Percentiles rank a stretch among this genome's conserved stretches.
Conservation (phyloP, 1,284 basidiomycete genomes). For the Cryptococcus floricola region DNA sequence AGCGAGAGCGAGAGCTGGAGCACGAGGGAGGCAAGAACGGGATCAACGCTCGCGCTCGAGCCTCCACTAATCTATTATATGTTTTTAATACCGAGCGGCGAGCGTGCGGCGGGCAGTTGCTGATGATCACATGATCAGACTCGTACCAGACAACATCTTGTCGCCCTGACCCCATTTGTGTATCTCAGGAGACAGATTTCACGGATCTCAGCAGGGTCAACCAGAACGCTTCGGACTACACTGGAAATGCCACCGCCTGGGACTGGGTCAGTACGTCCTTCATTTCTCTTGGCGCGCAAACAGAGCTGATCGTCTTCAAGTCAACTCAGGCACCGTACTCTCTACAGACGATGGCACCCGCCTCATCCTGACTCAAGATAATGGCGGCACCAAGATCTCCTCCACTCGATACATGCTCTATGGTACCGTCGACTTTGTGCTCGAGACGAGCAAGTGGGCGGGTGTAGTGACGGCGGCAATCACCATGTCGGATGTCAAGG, state of each 20-base stretch:
- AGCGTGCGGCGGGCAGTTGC: neutral
- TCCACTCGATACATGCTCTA: conserved; percentile 78
- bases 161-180: conserved; percentile 65
- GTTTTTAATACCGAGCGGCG: neutral
- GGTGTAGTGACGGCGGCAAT: conserved; percentile 80
- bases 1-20: no score
- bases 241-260: conserved; percentile 68
- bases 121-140: conserved; percentile 13
- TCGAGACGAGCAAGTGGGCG: conserved; percentile 56
- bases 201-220: conserved; percentile 64
- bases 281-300: neutral
- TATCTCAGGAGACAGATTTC: conserved; percentile 63
- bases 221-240: conserved; percentile 55
- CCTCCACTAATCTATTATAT: no score
- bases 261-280: conserved; percentile 40
- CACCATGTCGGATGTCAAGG: conserved; percentile 73
- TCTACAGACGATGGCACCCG: conserved; percentile 59
- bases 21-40: no score
- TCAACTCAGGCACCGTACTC: conserved; percentile 64
- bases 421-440: conserved; percentile 65
- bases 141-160: conserved; percentile 65
- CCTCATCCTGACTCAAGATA: conserved; percentile 61
- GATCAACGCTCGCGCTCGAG: no score
- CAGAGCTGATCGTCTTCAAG: conserved; percentile 41
- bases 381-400: conserved; percentile 68